Evolutionary conservation across 192 early-diverging fungal genomes (phyloP).

Genomic region (Podila clonocystis): DNA sequence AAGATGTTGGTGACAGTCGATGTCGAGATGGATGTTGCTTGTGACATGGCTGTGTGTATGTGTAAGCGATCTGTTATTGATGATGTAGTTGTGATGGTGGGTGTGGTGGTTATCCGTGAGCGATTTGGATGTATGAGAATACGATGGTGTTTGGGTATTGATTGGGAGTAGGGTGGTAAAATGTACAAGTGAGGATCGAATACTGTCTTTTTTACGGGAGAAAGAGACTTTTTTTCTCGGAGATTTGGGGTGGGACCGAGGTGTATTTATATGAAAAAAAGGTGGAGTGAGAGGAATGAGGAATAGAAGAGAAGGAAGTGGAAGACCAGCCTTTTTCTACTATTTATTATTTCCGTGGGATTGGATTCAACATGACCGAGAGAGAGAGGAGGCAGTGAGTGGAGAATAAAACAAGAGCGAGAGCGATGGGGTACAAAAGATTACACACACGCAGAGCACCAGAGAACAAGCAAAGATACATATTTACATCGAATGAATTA

Average conservation of each 20-base stretch:
- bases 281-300: background rate
- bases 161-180: background rate
- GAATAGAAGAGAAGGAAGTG: background rate
- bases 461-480: no score
- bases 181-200: background rate
- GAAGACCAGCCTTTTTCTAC: background rate
- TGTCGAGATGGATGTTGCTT: conserved; percentile 18
- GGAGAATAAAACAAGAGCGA: no score
- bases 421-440: no score
- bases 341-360: background rate
- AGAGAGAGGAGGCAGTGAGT: background rate
- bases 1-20: conserved; percentile 33
- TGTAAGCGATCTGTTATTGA: background rate
- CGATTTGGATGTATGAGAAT: background rate
- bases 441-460: no score
- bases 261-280: background rate
- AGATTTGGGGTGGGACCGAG: background rate
- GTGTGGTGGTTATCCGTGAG: no score
- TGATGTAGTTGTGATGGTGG: no score
- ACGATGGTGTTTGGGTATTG: background rate
- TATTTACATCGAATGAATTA: no score
- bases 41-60: conserved; percentile 6
- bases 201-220: no score
- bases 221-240: background rate
- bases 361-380: background rate